Evolutionary conservation across 345 rosid genomes (phyloP).

Genomic region (Angophora floribunda): DNA sequence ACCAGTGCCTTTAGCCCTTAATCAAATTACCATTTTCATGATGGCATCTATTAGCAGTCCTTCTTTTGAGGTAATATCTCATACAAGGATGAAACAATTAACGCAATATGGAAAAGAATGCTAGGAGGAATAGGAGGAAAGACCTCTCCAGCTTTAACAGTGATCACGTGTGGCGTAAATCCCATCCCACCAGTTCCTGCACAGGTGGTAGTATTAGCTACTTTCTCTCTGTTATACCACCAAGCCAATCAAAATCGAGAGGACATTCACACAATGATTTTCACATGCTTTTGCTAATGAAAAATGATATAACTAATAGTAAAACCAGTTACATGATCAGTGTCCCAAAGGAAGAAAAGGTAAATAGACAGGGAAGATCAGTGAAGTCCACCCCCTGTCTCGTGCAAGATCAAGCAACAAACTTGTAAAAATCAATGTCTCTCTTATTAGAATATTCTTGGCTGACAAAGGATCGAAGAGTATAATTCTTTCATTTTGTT

Average conservation of each 20-base stretch:
- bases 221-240: background rate
- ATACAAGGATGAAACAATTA: background rate
- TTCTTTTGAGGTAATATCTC: background rate
- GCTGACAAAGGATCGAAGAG: background rate
- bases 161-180: slow-evolving; percentile 52
- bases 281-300: background rate
- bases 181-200: slow-evolving; percentile 48
- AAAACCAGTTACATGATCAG: background rate
- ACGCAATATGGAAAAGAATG: background rate
- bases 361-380: background rate
- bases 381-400: background rate
- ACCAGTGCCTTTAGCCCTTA: background rate
- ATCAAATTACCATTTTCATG: background rate
- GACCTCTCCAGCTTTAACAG: slow-evolving; percentile 73
- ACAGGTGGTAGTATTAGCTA: background rate
- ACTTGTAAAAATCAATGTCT: background rate
- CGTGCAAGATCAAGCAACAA: background rate
- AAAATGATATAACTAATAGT: background rate
- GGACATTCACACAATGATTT: background rate
- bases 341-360: background rate
- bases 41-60: background rate
- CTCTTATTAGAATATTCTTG: background rate
- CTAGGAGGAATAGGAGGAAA: background rate
- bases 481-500: background rate
- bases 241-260: background rate